A percentile compares a stretch with the other conserved stretches of the same genome.
These are phyloP conservation scores for Pezicula radicicola DNA, from an alignment of 2,329 filamentous ascomycete genomes.

Conservation along the genomic window DNA sequence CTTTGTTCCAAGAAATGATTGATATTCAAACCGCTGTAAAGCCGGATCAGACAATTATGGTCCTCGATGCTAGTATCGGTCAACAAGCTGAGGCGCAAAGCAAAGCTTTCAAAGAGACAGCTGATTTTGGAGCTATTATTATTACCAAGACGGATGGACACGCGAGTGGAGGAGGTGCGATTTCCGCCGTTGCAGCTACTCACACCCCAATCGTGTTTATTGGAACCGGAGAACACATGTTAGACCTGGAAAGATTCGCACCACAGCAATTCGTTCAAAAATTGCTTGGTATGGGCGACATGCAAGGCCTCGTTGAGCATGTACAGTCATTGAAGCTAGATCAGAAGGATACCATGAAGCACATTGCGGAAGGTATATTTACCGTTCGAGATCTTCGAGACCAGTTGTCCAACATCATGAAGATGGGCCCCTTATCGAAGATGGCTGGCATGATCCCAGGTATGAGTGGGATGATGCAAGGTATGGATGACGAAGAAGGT, in stretches of 20 bases:
- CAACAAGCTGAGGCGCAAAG: conserved; percentile 94
- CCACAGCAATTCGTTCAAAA: conserved; percentile 93
- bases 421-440: conserved; percentile 96
- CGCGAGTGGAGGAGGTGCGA: conserved; percentile 92
- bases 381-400: conserved; percentile 92
- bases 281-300: conserved; percentile 94
- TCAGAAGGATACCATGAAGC: conserved; percentile 99
- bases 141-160: conserved; percentile 99
- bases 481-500: conserved; percentile 97
- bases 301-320: conserved; percentile 91
- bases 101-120: conserved; percentile 94
- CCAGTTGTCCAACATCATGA: conserved; percentile 97
- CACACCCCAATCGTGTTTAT: conserved; percentile 97
- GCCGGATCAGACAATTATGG: conserved; percentile 97
- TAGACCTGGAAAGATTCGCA: conserved; percentile 89
- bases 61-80: conserved; percentile 93
- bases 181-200: conserved; percentile 94
- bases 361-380: conserved; percentile 95
- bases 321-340: conserved; percentile 94
- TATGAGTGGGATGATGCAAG: conserved; percentile 87
- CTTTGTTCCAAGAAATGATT: conserved; percentile 95
- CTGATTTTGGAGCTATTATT: conserved; percentile 96
- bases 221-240: conserved; percentile 94
- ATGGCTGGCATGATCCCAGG: conserved; percentile 99
- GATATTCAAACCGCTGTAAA: conserved; percentile 90